Conservation (phyloP, 2,329 filamentous ascomycete species). For the Botrytis pseudocinerea region DNA sequence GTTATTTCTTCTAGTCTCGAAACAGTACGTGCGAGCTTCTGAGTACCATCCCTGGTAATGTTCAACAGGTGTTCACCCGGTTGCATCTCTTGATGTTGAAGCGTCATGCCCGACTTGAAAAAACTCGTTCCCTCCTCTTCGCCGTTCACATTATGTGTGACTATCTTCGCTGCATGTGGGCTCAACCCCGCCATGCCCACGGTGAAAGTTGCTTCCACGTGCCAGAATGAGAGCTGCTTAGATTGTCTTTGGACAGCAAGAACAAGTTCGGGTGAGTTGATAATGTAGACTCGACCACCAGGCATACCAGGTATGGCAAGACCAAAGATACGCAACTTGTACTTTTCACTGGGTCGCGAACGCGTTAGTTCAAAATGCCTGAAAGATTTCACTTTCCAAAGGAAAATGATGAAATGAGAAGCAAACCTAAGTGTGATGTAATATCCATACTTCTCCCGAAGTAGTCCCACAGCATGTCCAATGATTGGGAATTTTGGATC, state of each 20-base stretch:
- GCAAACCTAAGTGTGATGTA: neutral
- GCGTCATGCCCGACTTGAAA: neutral
- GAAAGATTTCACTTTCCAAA: neutral
- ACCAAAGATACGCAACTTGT: conserved; percentile 7
- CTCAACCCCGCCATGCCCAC: neutral
- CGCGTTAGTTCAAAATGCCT: neutral
- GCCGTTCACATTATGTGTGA: conserved; percentile 1
- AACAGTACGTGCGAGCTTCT: neutral
- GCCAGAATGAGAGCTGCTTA: conserved; percentile 10
- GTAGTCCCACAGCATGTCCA: conserved; percentile 6
- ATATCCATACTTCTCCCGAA: conserved; percentile 6
- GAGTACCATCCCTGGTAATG: neutral
- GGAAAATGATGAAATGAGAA: neutral
- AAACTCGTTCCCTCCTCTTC: neutral
- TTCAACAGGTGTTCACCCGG: neutral
- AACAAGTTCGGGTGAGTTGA: conserved; percentile 2
- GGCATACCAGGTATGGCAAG: conserved; percentile 18
- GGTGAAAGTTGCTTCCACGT: neutral
- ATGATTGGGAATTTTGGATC: conserved; percentile 4
- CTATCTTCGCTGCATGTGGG: neutral
- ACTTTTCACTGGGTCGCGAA: neutral
- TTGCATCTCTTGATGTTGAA: neutral
- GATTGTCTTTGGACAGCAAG: neutral
- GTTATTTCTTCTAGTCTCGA: neutral
- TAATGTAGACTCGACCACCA: conserved; percentile 9